phyloP scores from a whole-genome alignment of 2,329 filamentous ascomycete species.

The Aspergillus melleus region DNA sequence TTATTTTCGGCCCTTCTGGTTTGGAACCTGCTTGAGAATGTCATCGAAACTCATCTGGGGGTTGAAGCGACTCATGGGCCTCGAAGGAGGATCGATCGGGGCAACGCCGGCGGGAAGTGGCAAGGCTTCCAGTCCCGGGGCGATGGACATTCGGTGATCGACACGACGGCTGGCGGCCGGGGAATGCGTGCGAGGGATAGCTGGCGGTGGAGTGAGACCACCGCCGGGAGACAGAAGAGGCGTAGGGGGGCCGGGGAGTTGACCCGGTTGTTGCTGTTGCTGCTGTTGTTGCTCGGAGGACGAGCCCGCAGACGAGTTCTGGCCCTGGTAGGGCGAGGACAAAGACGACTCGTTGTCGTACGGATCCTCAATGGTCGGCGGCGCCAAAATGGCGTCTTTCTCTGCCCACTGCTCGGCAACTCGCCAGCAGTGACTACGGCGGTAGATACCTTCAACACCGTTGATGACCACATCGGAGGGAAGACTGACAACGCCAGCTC shows the following conservation, averaged over 20 bases:
- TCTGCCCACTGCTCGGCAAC: constrained; percentile 62
- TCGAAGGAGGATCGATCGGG: constrained; percentile 40
- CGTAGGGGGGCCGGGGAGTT: constrained; percentile 25
- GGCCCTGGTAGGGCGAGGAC: constrained; percentile 39
- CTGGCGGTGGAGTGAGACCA: constrained; percentile 36
- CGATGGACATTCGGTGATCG: constrained; percentile 45
- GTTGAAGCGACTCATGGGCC: constrained; percentile 45
- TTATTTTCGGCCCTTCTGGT: constrained; percentile 40
- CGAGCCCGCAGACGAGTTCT: constrained; percentile 39
- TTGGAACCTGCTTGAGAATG: constrained; percentile 44
- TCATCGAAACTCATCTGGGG: constrained; percentile 52
- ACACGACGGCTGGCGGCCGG: constrained; percentile 30
- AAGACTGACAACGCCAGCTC: constrained; percentile 60
- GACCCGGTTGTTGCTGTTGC: constrained; percentile 23
- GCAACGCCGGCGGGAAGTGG: constrained; percentile 45
- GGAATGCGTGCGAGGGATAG: constrained; percentile 36
- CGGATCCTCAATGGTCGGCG: constrained; percentile 34
- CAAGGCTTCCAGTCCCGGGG: constrained; percentile 47
- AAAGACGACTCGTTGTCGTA: constrained; percentile 40
- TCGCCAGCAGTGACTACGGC: constrained; percentile 68
- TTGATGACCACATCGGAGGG: constrained; percentile 66
- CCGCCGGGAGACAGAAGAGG: constrained; percentile 32
- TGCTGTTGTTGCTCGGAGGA: constrained; percentile 29
- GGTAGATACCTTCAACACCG: constrained; percentile 67
- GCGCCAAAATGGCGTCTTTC: constrained; percentile 36